Evolutionary conservation across 2,329 filamentous ascomycete genomes (phyloP).

Genomic region (Mycosphaerella arachidis): DNA sequence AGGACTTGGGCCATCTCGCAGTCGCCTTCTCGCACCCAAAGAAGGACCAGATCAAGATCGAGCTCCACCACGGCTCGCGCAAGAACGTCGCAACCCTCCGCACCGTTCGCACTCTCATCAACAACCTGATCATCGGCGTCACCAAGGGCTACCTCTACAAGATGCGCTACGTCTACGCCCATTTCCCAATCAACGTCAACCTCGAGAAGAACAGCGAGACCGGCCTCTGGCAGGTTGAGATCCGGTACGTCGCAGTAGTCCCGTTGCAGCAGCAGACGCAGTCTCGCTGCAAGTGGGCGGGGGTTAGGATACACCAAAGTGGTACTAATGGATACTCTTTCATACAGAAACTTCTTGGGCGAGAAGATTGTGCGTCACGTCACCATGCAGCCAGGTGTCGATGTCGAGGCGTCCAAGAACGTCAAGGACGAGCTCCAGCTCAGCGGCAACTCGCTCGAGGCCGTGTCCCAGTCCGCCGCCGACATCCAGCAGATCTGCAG

Average conservation of each 20-base stretch:
- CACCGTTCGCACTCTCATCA: conserved; percentile 95
- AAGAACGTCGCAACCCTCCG: conserved; percentile 98
- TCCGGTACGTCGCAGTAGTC: conserved; percentile 64
- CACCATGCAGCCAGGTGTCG: conserved; percentile 82
- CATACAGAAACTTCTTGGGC: conserved; percentile 86
- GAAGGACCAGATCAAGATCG: conserved; percentile 86
- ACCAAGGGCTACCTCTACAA: conserved; percentile 99
- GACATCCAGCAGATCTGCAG: conserved; percentile 99
- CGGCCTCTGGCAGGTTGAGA: conserved; percentile 86
- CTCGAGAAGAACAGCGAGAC: conserved; percentile 93
- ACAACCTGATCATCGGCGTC: conserved; percentile 97
- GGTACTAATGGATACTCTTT: conserved; percentile 18
- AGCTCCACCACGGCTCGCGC: conserved; percentile 96
- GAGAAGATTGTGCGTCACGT: conserved; percentile 98
- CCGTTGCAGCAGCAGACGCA: neutral
- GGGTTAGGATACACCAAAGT: conserved; percentile 1
- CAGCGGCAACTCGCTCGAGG: conserved; percentile 90
- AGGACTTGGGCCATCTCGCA: conserved; percentile 93
- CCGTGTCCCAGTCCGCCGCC: conserved; percentile 94
- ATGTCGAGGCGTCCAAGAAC: conserved; percentile 82
- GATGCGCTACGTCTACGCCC: conserved; percentile 99
- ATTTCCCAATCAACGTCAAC: conserved; percentile 99
- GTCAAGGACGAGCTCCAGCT: conserved; percentile 98
- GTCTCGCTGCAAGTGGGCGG: neutral
- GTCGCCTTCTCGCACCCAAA: conserved; percentile 90